Base-by-base conservation (phyloP, 2,329 filamentous ascomycete species). In the Aspergillus glaucus region DNA sequence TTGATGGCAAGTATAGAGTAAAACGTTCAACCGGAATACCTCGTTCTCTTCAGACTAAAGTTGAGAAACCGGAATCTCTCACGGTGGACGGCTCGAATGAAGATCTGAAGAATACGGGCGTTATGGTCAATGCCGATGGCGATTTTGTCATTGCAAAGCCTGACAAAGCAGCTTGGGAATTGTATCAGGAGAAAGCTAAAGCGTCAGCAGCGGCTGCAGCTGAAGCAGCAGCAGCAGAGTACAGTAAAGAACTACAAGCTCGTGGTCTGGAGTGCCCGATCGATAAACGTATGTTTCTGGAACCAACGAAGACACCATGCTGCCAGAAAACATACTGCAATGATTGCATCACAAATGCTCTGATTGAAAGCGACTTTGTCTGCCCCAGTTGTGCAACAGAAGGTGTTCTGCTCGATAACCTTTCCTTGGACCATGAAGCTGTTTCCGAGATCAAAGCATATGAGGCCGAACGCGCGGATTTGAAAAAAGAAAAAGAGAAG, bases 321-420 rank as follows among this genome's bases (percentile, higher is more conserved):
- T 98, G 93, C 79, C 82, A 87, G 75, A 94, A 87, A 81, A 96
- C 91, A 67, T 98, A 95, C 79, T 98, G 93, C 80, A 93, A 93
- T 82, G 90, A 96, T 70, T 98, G 93, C 86, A 96, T 98, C 75
- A 94, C 93, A 70, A 95, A 95, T 81, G 88, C 91, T 73, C 85
- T 98, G 73, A 92, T 96, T 74, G 91, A 97, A 78, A 93, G 87
- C 81, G 93, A 98, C 79, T 90, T 98, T 74, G 79, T 91, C 71
- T 98, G 93, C 72, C 93, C 93, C 56, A 85, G 85, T 60, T 98
- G 93, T 77, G 83, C 88, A 72, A 87, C 86, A 55, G 90, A 95
- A 67, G 88, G 88, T 64, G 88, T 96, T 56, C 78, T 96, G 62
- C 87, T 97, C 73, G 92, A 96, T 79, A 87, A 95, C 71, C 81